phyloP scores from a whole-genome alignment of 768 basidiomycete species.

The Vararia minispora region DNA sequence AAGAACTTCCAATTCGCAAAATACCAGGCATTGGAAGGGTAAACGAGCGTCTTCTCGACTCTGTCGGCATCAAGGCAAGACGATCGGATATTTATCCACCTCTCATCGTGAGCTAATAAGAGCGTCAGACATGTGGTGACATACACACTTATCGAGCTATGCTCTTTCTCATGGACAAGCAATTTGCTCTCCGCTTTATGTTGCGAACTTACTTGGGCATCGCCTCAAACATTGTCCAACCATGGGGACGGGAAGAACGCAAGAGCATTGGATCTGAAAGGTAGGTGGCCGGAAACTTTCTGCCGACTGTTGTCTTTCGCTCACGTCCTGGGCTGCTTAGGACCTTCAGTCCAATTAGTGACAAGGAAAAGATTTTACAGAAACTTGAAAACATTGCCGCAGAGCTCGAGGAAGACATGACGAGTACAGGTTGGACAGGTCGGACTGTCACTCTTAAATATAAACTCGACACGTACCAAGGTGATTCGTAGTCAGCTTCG shows the following conservation, averaged over 20 bases:
- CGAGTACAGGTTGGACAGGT: conserved; percentile 70
- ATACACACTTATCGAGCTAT: conserved; percentile 66
- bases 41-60: conserved; percentile 76
- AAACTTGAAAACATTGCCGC: conserved; percentile 76
- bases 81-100: not conserved
- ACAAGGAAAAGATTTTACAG: conserved; percentile 54
- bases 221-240: conserved; percentile 70
- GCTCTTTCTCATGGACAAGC: conserved; percentile 77
- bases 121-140: conserved; percentile 74
- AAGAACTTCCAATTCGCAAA: conserved; percentile 71
- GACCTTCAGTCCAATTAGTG: conserved; percentile 61
- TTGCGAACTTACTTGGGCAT: conserved; percentile 79
- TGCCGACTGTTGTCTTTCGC: not conserved
- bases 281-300: conserved; percentile 23
- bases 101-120: not conserved
- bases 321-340: conserved; percentile 25
- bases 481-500: conserved; percentile 28
- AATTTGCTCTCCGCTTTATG: conserved; percentile 69
- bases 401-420: conserved; percentile 76
- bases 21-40: conserved; percentile 88
- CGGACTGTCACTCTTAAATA: conserved; percentile 87
- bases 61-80: conserved; percentile 73
- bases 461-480: conserved; percentile 86
- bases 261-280: conserved; percentile 92
- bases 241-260: conserved; percentile 65